Conservation (phyloP, 768 basidiomycete species). For the Kockovaella imperatae region DNA sequence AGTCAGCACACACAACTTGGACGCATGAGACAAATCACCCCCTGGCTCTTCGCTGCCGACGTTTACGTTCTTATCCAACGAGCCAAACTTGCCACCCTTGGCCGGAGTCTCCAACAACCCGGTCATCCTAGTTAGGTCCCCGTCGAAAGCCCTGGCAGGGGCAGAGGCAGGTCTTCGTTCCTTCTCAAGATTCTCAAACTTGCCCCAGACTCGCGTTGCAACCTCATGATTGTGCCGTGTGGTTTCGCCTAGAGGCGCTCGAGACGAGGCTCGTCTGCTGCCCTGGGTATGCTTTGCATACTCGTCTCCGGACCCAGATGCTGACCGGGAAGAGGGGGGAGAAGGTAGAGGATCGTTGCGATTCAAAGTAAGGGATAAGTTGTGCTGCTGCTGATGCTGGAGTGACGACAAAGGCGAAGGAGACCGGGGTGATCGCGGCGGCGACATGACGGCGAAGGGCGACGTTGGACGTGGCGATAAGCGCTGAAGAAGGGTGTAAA, state of each 20-base stretch:
- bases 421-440: conserved; percentile 34
- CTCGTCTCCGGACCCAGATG: conserved; percentile 9
- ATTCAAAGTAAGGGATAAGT: conserved; percentile 28
- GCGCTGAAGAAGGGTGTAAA: conserved; percentile 3
- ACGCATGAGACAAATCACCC: conserved; percentile 23
- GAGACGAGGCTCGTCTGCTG: no score
- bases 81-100: conserved; percentile 28
- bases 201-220: conserved; percentile 1
- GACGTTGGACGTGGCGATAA: conserved; percentile 29
- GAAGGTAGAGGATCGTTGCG: conserved; percentile 26
- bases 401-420: conserved; percentile 25
- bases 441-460: conserved; percentile 23
- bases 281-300: neutral
- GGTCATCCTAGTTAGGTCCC: conserved; percentile 41
- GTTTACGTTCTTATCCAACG: conserved; percentile 31
- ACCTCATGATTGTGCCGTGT: conserved; percentile 3
- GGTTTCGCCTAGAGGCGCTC: conserved; percentile 5
- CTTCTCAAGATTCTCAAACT: conserved; percentile 1
- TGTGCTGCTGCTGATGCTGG: conserved; percentile 9
- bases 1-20: conserved; percentile 1
- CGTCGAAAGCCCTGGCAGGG: conserved; percentile 9
- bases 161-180: conserved; percentile 9
- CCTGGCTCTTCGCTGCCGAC: conserved; percentile 23
- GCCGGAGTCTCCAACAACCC: conserved; percentile 41
- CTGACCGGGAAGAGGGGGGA: conserved; percentile 21